A percentile compares a stretch with the other conserved stretches of the same genome.
Conservation (phyloP, 805 yeast genomes). For the Yueomyces sinensis region DNA sequence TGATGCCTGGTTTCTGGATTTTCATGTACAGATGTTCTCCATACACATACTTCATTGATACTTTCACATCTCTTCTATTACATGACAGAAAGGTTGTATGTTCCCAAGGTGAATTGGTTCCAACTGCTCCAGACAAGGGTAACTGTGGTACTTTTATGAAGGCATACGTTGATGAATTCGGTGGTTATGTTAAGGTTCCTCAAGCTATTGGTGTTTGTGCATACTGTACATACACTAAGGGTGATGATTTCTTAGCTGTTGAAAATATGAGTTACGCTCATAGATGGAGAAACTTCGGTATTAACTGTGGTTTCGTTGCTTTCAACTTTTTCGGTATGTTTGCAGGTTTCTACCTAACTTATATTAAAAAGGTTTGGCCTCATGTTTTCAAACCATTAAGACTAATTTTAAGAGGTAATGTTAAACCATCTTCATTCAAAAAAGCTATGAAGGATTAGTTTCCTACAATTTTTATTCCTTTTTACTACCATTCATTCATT, state of each 20-base stretch:
- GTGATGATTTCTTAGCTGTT: conserved; percentile 38
- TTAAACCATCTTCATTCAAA: background rate
- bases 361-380: conserved; percentile 11
- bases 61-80: conserved; percentile 35
- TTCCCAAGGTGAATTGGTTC: conserved; percentile 14
- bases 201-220: conserved; percentile 36
- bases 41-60: conserved; percentile 30
- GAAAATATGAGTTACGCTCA: conserved; percentile 21
- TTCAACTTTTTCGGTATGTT: conserved; percentile 31
- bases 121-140: conserved; percentile 11
- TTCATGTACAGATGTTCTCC: conserved; percentile 31
- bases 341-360: conserved; percentile 35
- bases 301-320: conserved; percentile 35
- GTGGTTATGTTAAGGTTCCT: conserved; percentile 15
- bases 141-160: conserved; percentile 15
- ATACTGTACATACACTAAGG: conserved; percentile 39
- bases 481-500: too few species aligned
- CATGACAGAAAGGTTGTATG: conserved; percentile 35
- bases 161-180: conserved; percentile 6
- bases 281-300: conserved; percentile 49
- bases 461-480: too few species aligned
- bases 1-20: conserved; percentile 32
- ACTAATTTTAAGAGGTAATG: background rate
- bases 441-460: background rate
- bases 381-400: conserved; percentile 2